Evolutionary conservation across 192 early-diverging fungal genomes (phyloP).

Genomic region (Rhizophagus clarus): DNA sequence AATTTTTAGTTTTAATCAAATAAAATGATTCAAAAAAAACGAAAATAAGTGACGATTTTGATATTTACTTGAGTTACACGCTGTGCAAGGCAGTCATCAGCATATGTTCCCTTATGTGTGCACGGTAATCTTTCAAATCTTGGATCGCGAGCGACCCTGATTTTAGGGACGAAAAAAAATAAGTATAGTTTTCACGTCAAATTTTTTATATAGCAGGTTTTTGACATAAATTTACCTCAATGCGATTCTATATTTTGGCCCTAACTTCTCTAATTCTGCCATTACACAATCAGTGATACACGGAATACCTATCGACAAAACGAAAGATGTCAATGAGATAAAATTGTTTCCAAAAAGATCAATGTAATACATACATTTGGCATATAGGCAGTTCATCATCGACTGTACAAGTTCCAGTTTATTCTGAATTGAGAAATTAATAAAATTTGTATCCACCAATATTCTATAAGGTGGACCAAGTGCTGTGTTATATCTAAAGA

Average conservation of each 20-base stretch:
- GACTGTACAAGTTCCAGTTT: slow-evolving; percentile 94
- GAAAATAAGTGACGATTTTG: neutral
- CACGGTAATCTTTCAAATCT: slow-evolving; percentile 95
- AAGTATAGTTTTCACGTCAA: too few species aligned
- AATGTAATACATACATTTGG: slow-evolving; percentile 69
- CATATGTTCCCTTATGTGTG: slow-evolving; percentile 97
- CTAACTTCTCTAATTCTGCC: slow-evolving; percentile 98
- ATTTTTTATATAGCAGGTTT: neutral
- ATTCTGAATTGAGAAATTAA: slow-evolving; percentile 99
- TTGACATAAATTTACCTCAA: slow-evolving; percentile 55
- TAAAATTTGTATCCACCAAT: slow-evolving; percentile 98
- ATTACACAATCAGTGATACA: slow-evolving; percentile 99
- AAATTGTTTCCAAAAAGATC: neutral
- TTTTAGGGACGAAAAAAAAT: neutral
- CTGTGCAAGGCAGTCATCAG: slow-evolving; percentile 97
- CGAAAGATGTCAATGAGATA: neutral
- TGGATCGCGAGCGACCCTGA: slow-evolving; percentile 91
- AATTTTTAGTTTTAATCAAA: neutral
- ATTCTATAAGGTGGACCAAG: slow-evolving; percentile 96
- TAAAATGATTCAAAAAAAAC: neutral
- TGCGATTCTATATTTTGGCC: slow-evolving; percentile 94
- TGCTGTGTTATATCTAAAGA: slow-evolving; percentile 96
- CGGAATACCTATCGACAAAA: slow-evolving; percentile 63
- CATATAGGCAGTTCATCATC: slow-evolving; percentile 99
- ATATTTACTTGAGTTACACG: slow-evolving; percentile 57